Evolutionary conservation across 768 basidiomycete species (phyloP).

Genomic region (Lentinula sp.): DNA sequence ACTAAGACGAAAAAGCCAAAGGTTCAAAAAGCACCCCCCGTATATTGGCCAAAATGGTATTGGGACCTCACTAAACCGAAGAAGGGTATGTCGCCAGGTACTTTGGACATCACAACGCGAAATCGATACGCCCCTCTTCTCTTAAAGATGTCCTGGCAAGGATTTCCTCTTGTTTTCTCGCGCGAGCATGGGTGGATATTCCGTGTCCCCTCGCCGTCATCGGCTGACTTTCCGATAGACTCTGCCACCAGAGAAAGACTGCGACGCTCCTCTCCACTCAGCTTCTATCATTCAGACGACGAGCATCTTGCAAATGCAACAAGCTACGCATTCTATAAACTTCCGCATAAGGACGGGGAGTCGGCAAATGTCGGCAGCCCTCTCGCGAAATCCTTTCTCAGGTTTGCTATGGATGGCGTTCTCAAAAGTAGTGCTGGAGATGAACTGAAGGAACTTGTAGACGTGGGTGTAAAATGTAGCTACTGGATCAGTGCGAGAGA

Average conservation of each 20-base stretch:
- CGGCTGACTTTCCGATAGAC: not conserved
- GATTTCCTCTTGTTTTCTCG: constrained; percentile 79
- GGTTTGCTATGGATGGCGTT: constrained; percentile 82
- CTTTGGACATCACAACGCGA: constrained; percentile 80
- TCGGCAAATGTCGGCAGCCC: constrained; percentile 93
- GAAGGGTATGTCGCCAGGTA: constrained; percentile 59
- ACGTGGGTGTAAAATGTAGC: constrained; percentile 90
- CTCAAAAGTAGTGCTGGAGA: constrained; percentile 75
- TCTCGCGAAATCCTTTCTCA: constrained; percentile 83
- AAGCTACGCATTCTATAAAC: constrained; percentile 74
- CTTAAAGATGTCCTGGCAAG: constrained; percentile 82
- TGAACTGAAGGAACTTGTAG: constrained; percentile 78
- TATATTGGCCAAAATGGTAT: constrained; percentile 96
- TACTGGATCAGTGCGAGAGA: constrained; percentile 98
- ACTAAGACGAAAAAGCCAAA: constrained; percentile 26
- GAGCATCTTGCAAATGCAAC: constrained; percentile 46
- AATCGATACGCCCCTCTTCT: constrained; percentile 81
- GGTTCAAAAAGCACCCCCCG: constrained; percentile 35
- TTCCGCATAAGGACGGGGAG: constrained; percentile 96
- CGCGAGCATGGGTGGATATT: constrained; percentile 90
- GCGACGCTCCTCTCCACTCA: constrained; percentile 39
- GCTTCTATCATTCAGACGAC: constrained; percentile 63
- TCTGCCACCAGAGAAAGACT: constrained; percentile 1
- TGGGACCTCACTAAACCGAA: constrained; percentile 81
- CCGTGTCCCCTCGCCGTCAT: constrained; percentile 47